A percentile compares a stretch with the other conserved stretches of the same genome.
phyloP scores from a whole-genome alignment of 2,329 filamentous ascomycete genomes.

The Aspergillus bombycis region DNA sequence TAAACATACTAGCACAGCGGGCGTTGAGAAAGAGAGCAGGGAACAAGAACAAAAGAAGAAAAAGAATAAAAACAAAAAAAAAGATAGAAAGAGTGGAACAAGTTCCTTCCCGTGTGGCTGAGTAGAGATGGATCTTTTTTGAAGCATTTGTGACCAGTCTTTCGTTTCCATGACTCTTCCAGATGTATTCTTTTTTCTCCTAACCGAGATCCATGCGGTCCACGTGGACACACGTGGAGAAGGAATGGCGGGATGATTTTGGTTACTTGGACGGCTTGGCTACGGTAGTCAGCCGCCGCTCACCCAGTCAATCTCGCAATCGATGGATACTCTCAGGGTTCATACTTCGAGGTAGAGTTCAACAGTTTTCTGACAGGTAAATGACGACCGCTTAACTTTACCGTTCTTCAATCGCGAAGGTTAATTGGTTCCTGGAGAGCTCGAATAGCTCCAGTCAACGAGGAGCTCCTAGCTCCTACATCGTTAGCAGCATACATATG shows the following conservation, averaged over 20 bases:
- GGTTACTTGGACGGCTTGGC: slow-evolving; percentile 12
- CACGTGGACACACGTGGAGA: slow-evolving; percentile 42
- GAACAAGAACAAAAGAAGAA: neutral
- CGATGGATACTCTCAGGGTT: neutral
- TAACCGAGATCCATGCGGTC: slow-evolving; percentile 35
- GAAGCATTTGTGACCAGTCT: neutral
- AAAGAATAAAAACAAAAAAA: neutral
- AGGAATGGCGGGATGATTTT: slow-evolving; percentile 16
- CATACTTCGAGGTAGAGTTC: neutral
- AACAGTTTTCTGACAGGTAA: neutral
- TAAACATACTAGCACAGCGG: neutral
- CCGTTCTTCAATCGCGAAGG: neutral
- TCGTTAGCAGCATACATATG: neutral
- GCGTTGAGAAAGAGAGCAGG: neutral
- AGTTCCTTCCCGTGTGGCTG: slow-evolving; percentile 6
- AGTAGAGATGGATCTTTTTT: slow-evolving; percentile 7
- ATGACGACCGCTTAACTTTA: neutral
- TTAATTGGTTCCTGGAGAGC: neutral
- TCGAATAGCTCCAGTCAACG: neutral
- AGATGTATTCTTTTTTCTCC: slow-evolving; percentile 27
- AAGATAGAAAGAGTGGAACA: neutral
- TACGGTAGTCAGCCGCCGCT: neutral
- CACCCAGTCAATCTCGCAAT: neutral
- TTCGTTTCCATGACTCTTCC: slow-evolving; percentile 29
- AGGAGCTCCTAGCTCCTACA: neutral